These are phyloP conservation scores for Iris macrosiphon DNA, from an alignment of 106 monocot species.

Conservation along the genomic window DNA sequence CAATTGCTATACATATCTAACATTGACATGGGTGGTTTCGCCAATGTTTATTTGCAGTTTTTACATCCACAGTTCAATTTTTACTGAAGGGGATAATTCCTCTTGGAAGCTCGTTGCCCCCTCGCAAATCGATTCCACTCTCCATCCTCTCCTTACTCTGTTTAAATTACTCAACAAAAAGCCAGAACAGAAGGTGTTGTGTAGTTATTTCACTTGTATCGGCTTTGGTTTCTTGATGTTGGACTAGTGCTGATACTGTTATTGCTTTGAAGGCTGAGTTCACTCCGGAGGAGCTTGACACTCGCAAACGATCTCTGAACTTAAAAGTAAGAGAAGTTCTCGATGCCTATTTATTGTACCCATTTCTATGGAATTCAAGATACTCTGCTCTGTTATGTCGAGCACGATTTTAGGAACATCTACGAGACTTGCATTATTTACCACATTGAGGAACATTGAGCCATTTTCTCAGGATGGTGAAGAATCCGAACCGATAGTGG, in stretches of 20 bases:
- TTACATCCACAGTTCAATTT: constrained; percentile 74
- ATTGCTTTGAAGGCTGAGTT: constrained; percentile 57
- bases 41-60: constrained; percentile 50
- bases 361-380: too few relatives aligned
- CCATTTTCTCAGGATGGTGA: constrained; percentile 30
- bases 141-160: constrained; percentile 56
- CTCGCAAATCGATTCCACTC: constrained; percentile 19
- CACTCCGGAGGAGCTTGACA: constrained; percentile 66
- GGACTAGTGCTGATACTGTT: background rate
- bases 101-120: constrained; percentile 41
- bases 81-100: constrained; percentile 40
- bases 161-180: constrained; percentile 58
- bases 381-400: too few relatives aligned
- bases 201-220: background rate
- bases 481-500: constrained; percentile 20
- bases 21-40: background rate
- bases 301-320: constrained; percentile 44
- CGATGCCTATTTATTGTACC: too few relatives aligned
- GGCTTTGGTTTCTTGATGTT: background rate
- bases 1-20: background rate
- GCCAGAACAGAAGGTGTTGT: constrained; percentile 47
- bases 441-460: too few relatives aligned
- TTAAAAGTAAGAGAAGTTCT: constrained; percentile 30
- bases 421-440: too few relatives aligned
- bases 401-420: too few relatives aligned